These are phyloP conservation scores for Kwoniella mangroviensis DNA, from an alignment of 768 basidiomycete species.

Conservation along the genomic window DNA sequence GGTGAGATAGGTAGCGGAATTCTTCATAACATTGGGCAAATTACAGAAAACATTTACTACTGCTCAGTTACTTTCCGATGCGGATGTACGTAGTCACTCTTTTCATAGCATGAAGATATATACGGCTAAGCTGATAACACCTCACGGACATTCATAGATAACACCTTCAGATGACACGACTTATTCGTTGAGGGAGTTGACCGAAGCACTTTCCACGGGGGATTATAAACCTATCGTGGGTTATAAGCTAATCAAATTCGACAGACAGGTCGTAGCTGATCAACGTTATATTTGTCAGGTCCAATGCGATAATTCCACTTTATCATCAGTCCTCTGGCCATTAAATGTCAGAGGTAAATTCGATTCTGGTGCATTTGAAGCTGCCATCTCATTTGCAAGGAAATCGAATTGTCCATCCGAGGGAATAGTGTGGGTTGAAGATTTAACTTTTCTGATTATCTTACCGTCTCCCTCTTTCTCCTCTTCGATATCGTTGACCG, in stretches of 20 bases:
- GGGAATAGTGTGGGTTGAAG: slow-evolving; percentile 43
- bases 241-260: not conserved
- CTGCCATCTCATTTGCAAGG: slow-evolving; percentile 20
- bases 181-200: slow-evolving; percentile 49
- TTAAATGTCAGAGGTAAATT: slow-evolving; percentile 47
- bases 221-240: slow-evolving; percentile 46
- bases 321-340: slow-evolving; percentile 51
- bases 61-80: slow-evolving; percentile 40
- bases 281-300: slow-evolving; percentile 27
- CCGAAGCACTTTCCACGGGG: slow-evolving; percentile 35
- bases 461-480: not conserved
- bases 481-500: not conserved
- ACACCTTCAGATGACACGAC: slow-evolving; percentile 52
- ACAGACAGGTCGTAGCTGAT: no score
- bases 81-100: slow-evolving; percentile 45
- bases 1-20: slow-evolving; percentile 45
- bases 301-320: slow-evolving; percentile 44
- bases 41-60: slow-evolving; percentile 41
- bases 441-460: not conserved
- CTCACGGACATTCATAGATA: slow-evolving; percentile 52
- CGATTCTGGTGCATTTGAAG: slow-evolving; percentile 42
- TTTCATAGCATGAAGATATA: not conserved
- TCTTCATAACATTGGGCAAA: slow-evolving; percentile 47
- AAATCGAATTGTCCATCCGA: slow-evolving; percentile 48
- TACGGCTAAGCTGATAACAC: not conserved